Evolutionary conservation across 805 yeast genomes (phyloP).

Genomic region (Saccharomycopsis microspora): DNA sequence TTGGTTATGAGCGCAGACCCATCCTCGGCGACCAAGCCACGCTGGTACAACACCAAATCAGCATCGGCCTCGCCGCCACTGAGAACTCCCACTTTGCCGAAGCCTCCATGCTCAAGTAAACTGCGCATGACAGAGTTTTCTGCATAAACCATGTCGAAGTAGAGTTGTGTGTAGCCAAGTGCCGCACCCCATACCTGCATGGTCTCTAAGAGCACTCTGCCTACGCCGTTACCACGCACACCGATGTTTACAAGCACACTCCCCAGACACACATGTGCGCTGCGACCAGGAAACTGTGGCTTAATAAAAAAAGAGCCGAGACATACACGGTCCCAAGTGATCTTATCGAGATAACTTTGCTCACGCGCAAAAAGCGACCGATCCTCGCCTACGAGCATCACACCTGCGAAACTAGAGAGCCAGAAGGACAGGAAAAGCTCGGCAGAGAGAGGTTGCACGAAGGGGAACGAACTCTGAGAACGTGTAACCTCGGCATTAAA

Average conservation of each 20-base stretch:
- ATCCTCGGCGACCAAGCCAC: background rate
- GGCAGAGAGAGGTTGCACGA: constrained; percentile 65
- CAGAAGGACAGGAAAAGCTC: constrained; percentile 76
- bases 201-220: constrained; percentile 73
- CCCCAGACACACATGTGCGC: constrained; percentile 87
- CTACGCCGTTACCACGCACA: constrained; percentile 85
- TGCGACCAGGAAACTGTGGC: constrained; percentile 87
- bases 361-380: constrained; percentile 32
- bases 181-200: constrained; percentile 85
- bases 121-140: constrained; percentile 75
- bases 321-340: constrained; percentile 87
- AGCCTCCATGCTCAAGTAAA: constrained; percentile 66
- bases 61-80: constrained; percentile 70
- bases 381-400: constrained; percentile 69
- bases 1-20: background rate
- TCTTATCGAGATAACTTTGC: constrained; percentile 17
- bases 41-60: background rate
- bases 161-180: constrained; percentile 74
- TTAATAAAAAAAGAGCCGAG: constrained; percentile 77
- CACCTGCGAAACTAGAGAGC: constrained; percentile 82
- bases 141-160: constrained; percentile 81
- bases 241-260: constrained; percentile 87
- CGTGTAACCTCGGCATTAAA: constrained; percentile 79
- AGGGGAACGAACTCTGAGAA: constrained; percentile 69
- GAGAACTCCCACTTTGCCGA: constrained; percentile 67